Evolutionary conservation across 805 yeast species (phyloP).

Genomic region (Zygoascus bituminiphila): DNA sequence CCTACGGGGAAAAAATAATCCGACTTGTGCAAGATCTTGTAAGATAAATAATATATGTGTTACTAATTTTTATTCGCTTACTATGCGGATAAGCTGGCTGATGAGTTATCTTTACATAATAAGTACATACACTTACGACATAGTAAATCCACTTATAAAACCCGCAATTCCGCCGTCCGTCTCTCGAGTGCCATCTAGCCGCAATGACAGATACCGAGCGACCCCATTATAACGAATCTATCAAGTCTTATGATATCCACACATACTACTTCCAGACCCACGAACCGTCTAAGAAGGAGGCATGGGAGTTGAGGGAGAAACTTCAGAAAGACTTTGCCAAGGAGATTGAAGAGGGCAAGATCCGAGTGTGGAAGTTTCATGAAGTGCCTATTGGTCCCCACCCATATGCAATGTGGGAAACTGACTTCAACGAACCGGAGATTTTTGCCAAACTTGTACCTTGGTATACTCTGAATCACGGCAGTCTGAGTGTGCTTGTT

Average conservation of each 20-base stretch:
- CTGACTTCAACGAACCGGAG: slow-evolving; percentile 42
- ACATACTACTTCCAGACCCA: slow-evolving; percentile 40
- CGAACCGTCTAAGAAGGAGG: slow-evolving; percentile 30
- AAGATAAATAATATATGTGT: neutral
- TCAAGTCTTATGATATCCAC: slow-evolving; percentile 45
- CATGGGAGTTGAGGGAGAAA: slow-evolving; percentile 33
- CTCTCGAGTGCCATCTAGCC: neutral
- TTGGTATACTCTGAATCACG: slow-evolving; percentile 39
- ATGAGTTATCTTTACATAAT: too few relatives aligned
- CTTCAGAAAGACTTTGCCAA: slow-evolving; percentile 35
- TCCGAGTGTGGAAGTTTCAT: slow-evolving; percentile 39
- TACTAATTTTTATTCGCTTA: neutral
- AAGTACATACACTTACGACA: too few relatives aligned
- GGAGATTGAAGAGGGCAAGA: slow-evolving; percentile 34
- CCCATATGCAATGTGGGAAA: slow-evolving; percentile 50
- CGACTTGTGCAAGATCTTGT: too few relatives aligned
- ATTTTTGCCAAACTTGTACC: slow-evolving; percentile 40
- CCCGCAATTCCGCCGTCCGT: neutral
- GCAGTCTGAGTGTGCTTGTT: slow-evolving; percentile 42
- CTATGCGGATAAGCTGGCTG: neutral
- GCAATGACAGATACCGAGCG: neutral
- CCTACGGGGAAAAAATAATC: neutral
- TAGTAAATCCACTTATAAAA: too few relatives aligned
- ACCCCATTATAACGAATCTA: slow-evolving; percentile 10
- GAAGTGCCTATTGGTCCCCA: slow-evolving; percentile 50